Conservation (phyloP, 371 early-diverging fungal species). For the Mucor saturninus region DNA sequence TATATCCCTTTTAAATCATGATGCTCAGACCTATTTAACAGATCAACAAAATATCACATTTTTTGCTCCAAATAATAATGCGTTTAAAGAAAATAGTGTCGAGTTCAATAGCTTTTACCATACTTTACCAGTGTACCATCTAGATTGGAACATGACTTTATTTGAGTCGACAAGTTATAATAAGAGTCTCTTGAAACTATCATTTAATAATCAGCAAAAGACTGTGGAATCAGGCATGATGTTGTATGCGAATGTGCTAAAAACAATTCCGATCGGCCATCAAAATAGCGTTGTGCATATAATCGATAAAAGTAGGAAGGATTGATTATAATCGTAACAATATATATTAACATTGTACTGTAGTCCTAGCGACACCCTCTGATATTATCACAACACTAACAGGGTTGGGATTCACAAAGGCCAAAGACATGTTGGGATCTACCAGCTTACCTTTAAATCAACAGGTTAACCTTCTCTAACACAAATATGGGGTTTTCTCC, state of each 20-base stretch:
- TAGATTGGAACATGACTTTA: background rate
- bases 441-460: background rate
- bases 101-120: background rate
- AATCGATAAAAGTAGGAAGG: slow-evolving; percentile 11
- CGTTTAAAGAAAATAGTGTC: slow-evolving; percentile 1
- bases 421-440: slow-evolving; percentile 10
- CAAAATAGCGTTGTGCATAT: slow-evolving; percentile 10
- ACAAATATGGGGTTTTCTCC: background rate
- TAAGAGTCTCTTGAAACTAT: background rate
- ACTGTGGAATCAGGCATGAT: slow-evolving; percentile 13
- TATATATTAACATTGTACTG: background rate
- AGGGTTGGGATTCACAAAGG: slow-evolving; percentile 8
- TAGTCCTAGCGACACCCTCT: slow-evolving; percentile 12
- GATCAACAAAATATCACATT: slow-evolving; percentile 5
- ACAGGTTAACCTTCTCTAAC: background rate
- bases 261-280: background rate
- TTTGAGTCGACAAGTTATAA: background rate
- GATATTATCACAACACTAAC: slow-evolving; percentile 13
- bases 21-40: no score
- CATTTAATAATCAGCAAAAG: background rate
- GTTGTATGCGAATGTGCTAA: slow-evolving; percentile 10
- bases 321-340: background rate
- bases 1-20: no score
- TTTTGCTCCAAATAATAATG: slow-evolving; percentile 19
- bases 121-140: background rate